Evolutionary conservation across 345 rosid genomes (phyloP), one percentile per base, ranked within the genome.

Genomic region (Combretum micranthum): DNA sequence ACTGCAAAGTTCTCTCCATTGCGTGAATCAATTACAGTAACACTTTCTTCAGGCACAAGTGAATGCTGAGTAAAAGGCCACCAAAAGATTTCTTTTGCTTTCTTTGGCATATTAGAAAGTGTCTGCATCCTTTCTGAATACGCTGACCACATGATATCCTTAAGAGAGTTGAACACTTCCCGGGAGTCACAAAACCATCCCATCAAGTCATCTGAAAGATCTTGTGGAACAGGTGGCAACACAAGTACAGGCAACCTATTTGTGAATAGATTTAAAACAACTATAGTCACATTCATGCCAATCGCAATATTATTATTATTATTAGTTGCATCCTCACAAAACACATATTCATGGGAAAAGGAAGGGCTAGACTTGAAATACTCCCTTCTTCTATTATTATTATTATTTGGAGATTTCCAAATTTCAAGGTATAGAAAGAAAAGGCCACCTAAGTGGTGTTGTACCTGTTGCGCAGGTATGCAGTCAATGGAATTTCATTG

Each of bases 31-130:
- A 93, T 89, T 37, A 89, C 86, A 26, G 95, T 83, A 63, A 89
- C 83, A 64, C 39, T 61, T 52, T 67, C 82, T 71, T 86, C 77
- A 12, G 80, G 79, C 32, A 93, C 85, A 66, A 82, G 83, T 56
- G 71, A 74, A 75, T 93, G 99, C 73, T 93, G 96, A 76, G 99
- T 89, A 73, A 89, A 89, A 7, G 99, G 97, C 99, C 99, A 87
- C 97, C 99, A 93, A 60, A 93, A 80, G 64, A 77, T 72, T 46
- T 89, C 76, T 43, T 76, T 71, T 42, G 97, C 97, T 64, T 59
- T 86, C 79, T 75, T 89, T 13, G 80, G 69, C 96, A 89, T 87
- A 47, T 73, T 74, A 56, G 71, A 69, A 61, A 93, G 61, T 66
- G 82, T 79, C 18, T 67, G 69, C 42, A 87, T 62, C 69, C 96